Base-by-base conservation (phyloP, 2,329 filamentous ascomycete genomes). In the Apiospora arundinis region DNA sequence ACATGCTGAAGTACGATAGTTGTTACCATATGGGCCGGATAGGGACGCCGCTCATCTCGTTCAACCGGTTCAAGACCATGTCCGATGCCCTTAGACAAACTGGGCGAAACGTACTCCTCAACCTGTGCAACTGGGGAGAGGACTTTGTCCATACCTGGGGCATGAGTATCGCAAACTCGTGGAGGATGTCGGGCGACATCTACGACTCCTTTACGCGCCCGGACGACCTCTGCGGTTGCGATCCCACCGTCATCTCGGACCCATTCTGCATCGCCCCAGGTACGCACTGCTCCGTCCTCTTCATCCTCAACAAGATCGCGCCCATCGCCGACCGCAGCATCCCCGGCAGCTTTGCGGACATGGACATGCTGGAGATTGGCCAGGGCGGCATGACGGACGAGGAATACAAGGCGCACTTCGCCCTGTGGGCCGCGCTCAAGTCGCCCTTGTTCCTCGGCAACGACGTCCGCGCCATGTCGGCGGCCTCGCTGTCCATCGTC, bases 1-100 rank as follows among this genome's bases (percentile, higher is more conserved):
- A 87, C 74, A 87, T 87, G 68, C 78, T 88, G 48, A 88, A 88
- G 79, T 87, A 87, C 73, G 85, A 88, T 73, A 86, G 86, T 74
- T 87, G 85, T 74, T 79, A 79, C 71, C 78, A 80, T 63, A 75
- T 76, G 69, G 77, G 77, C 40, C 68, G 74, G 5, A 75, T 74
- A 65, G 78, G 78, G 25, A 75, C 75, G 21, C 77, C 75, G 63
- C 71, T 74, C 40, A 76, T 77, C 56, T 79, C 76, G 9, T 78
- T 76, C 69, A 76, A 77, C 70, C 71, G 77, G n/a, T 80, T 76
- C 73, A 76, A 75, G 45, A 74, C 73, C 69, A 82, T 83, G 81
- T 72, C 78, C 16, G 76, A 81, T 69, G 81, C 80, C 7, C 73
- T 83, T 45, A 77, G 77, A 23, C 74, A 75, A 23, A 80, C 80